A percentile compares a stretch with the other conserved stretches of the same genome.
These are phyloP conservation scores for Crithidia bombi DNA, from an alignment of 208 protist species.

Conservation along the genomic window DNA sequence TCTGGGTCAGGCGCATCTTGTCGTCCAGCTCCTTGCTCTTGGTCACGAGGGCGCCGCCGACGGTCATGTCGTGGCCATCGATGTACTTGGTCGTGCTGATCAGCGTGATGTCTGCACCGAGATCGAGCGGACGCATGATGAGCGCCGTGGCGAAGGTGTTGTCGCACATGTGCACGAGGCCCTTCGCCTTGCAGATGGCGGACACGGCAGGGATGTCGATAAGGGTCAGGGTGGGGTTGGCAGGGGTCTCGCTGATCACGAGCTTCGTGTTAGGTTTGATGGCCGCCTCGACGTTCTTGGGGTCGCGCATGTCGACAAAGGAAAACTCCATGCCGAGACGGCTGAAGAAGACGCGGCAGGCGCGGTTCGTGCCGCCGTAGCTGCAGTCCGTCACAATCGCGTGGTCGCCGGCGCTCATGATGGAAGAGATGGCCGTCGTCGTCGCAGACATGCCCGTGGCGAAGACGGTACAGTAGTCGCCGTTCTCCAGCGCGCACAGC, in stretches of 20 bases:
- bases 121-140: slow-evolving; percentile 95
- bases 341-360: slow-evolving; percentile 87
- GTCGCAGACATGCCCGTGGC: slow-evolving; percentile 91
- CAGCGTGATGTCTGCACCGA: slow-evolving; percentile 96
- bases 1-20: slow-evolving; percentile 93
- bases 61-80: slow-evolving; percentile 96
- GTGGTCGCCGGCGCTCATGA: slow-evolving; percentile 92
- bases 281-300: slow-evolving; percentile 81
- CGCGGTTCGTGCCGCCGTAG: slow-evolving; percentile 96
- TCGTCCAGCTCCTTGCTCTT: slow-evolving; percentile 82
- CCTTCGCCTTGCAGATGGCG: slow-evolving; percentile 76
- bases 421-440: slow-evolving; percentile 89
- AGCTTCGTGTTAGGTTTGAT: slow-evolving; percentile 94
- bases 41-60: slow-evolving; percentile 90
- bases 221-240: slow-evolving; percentile 95
- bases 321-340: slow-evolving; percentile 91
- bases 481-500: slow-evolving; percentile 92
- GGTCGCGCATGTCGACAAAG: slow-evolving; percentile 94
- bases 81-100: slow-evolving; percentile 98
- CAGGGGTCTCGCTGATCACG: slow-evolving; percentile 96
- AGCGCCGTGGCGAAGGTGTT: slow-evolving; percentile 97
- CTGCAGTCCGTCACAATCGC: slow-evolving; percentile 94
- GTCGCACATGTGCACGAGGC: slow-evolving; percentile 94
- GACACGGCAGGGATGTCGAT: slow-evolving; percentile 91
- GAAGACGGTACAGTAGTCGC: slow-evolving; percentile 85